A percentile compares a stretch with the other conserved stretches of the same genome.
Conservation (phyloP, 2,329 filamentous ascomycete genomes). For the Aureobasidium mangrovei region DNA sequence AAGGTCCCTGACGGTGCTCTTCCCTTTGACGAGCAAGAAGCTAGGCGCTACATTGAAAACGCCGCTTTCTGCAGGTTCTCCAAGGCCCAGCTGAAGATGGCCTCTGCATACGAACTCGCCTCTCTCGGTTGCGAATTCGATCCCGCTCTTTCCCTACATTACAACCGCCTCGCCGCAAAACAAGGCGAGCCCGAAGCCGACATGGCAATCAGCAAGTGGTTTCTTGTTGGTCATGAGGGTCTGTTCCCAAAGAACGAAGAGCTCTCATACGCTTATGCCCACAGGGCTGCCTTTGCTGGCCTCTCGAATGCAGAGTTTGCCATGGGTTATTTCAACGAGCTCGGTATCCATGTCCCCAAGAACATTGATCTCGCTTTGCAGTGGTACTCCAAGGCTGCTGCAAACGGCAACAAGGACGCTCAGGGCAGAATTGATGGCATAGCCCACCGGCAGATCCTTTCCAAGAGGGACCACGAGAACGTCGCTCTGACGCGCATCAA, state of each 20-base stretch:
- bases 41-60: constrained; percentile 88
- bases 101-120: constrained; percentile 87
- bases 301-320: constrained; percentile 91
- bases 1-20: constrained; percentile 64
- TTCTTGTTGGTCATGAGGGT: constrained; percentile 87
- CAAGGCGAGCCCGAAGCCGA: constrained; percentile 92
- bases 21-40: constrained; percentile 60
- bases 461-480: constrained; percentile 85
- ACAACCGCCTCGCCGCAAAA: constrained; percentile 84
- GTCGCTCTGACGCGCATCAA: constrained; percentile 81
- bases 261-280: constrained; percentile 81
- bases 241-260: constrained; percentile 94
- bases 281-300: constrained; percentile 72
- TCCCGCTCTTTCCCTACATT: constrained; percentile 84
- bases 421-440: constrained; percentile 73
- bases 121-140: constrained; percentile 92
- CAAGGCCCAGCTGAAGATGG: constrained; percentile 96
- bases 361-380: constrained; percentile 71
- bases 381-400: constrained; percentile 87
- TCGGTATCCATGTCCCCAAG: constrained; percentile 83
- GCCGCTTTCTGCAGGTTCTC: constrained; percentile 92
- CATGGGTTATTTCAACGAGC: constrained; percentile 94
- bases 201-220: constrained; percentile 97
- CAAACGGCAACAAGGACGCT: constrained; percentile 88
- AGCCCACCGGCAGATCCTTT: constrained; percentile 65